Percentiles rank a stretch among this genome's conserved stretches.
phyloP scores from a whole-genome alignment of 225 moss, liverwort and hornwort genomes.

The Rhytidiadelphus loreus region DNA sequence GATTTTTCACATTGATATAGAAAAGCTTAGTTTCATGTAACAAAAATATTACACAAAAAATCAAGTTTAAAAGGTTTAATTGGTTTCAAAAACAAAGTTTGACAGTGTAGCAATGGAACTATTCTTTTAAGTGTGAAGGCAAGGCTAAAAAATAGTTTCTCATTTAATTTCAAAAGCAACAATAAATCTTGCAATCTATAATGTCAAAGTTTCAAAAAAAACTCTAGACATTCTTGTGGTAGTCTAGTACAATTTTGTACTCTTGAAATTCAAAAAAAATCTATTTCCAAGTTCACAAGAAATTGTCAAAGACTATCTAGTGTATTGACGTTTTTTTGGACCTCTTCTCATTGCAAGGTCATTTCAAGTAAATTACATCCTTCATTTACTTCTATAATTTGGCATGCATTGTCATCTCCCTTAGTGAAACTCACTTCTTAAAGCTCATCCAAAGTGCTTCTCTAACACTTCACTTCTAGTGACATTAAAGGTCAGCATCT shows the following conservation, averaged over 20 bases:
- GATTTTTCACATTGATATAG: background rate
- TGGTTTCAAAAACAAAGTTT: background rate
- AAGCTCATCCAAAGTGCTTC: no score
- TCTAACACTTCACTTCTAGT: no score
- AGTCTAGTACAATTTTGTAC: no score
- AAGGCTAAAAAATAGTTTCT: background rate
- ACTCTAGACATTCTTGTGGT: no score
- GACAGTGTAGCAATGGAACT: no score
- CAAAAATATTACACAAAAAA: background rate
- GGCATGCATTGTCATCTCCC: background rate
- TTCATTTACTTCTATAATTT: background rate
- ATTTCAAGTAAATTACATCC: background rate
- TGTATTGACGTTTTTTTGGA: no score
- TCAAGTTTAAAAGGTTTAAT: background rate
- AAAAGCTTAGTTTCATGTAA: background rate
- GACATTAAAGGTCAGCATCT: no score
- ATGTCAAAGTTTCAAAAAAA: background rate
- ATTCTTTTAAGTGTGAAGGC: accelerated
- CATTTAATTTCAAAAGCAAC: background rate
- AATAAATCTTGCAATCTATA: background rate
- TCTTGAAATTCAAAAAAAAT: no score
- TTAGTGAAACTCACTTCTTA: no score
- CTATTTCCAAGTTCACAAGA: no score
- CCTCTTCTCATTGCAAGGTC: background rate
- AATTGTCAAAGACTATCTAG: no score